phyloP scores from a whole-genome alignment of 768 basidiomycete genomes.

The Kwoniella sp. region DNA sequence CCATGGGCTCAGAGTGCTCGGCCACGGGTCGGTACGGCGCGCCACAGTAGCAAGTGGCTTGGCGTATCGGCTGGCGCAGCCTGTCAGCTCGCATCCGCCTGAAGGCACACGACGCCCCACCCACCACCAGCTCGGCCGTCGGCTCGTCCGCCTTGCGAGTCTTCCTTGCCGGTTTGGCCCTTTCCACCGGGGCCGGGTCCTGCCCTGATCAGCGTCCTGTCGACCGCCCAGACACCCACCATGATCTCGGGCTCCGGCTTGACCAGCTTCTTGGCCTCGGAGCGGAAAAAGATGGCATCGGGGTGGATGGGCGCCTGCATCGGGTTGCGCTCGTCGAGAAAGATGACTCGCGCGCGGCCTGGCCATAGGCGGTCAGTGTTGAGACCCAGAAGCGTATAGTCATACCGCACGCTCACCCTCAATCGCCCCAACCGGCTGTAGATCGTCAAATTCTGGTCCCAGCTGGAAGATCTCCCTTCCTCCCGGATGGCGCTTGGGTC shows the following conservation, averaged over 20 bases:
- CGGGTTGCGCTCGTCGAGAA: conserved; percentile 23
- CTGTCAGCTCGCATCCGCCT: too few relatives aligned
- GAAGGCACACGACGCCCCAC: too few relatives aligned
- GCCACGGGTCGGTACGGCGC: conserved; percentile 6
- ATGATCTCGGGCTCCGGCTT: not conserved
- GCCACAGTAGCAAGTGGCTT: conserved; percentile 14
- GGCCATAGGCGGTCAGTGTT: not conserved
- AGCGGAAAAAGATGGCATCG: conserved; percentile 12
- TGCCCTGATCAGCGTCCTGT: conserved; percentile 6
- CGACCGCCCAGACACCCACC: not conserved
- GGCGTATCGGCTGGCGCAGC: conserved; percentile 9
- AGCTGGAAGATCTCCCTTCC: conserved; percentile 14
- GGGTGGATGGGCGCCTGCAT: conserved; percentile 14
- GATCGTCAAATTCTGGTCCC: conserved; percentile 8
- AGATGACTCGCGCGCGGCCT: conserved; percentile 15
- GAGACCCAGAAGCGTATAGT: not conserved
- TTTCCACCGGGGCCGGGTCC: not conserved
- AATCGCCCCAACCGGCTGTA: conserved; percentile 19
- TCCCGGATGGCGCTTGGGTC: conserved; percentile 1
- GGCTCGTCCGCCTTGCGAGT: too few relatives aligned
- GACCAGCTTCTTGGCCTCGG: conserved; percentile 2
- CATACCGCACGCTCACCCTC: conserved; percentile 8
- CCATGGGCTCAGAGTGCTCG: conserved; percentile 11
- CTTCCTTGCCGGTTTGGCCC: not conserved
- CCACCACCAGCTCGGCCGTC: too few relatives aligned